Evolutionary conservation across 768 basidiomycete species (phyloP).

Genomic region (Strobilomyces dryophilus): DNA sequence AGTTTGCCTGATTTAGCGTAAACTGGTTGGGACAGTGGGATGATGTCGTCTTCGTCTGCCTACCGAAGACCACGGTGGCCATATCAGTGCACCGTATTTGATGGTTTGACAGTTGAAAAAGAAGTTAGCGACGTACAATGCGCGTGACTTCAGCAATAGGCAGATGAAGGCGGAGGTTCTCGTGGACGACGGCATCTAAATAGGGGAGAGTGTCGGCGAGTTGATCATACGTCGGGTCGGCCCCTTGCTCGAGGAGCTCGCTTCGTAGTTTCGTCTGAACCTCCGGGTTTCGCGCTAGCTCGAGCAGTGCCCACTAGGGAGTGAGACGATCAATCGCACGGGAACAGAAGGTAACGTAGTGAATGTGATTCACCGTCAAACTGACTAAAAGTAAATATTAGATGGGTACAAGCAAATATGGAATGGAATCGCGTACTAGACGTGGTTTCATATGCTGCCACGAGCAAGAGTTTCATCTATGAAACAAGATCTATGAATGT

Average conservation of each 20-base stretch:
- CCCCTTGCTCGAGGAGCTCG: constrained; percentile 41
- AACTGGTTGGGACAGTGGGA: constrained; percentile 50
- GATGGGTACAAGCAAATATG: not conserved
- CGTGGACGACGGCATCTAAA: constrained; percentile 24
- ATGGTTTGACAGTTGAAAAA: not conserved
- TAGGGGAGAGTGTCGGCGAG: constrained; percentile 47
- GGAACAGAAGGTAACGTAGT: not conserved
- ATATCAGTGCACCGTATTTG: not conserved
- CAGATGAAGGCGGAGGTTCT: constrained; percentile 21
- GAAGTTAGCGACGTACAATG: constrained; percentile 5
- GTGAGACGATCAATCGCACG: not conserved
- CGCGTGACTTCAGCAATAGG: constrained; percentile 26
- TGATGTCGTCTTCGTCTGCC: constrained; percentile 50
- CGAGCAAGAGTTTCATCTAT: constrained; percentile 19
- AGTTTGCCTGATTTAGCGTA: constrained; percentile 36
- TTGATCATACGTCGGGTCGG: constrained; percentile 54
- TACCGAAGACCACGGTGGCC: constrained; percentile 11
- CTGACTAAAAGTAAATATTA: constrained; percentile 5
- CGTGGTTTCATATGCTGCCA: constrained; percentile 21
- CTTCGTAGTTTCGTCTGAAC: constrained; percentile 39
- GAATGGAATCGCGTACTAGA: constrained; percentile 8
- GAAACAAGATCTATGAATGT: not conserved
- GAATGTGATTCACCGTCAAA: constrained; percentile 9
- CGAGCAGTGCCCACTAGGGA: constrained; percentile 52
- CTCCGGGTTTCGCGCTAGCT: constrained; percentile 35